Evolutionary conservation across 192 early-diverging fungal species (phyloP), one percentile per base, ranked within the genome.

Genomic region (Allomyces macrogynus): DNA sequence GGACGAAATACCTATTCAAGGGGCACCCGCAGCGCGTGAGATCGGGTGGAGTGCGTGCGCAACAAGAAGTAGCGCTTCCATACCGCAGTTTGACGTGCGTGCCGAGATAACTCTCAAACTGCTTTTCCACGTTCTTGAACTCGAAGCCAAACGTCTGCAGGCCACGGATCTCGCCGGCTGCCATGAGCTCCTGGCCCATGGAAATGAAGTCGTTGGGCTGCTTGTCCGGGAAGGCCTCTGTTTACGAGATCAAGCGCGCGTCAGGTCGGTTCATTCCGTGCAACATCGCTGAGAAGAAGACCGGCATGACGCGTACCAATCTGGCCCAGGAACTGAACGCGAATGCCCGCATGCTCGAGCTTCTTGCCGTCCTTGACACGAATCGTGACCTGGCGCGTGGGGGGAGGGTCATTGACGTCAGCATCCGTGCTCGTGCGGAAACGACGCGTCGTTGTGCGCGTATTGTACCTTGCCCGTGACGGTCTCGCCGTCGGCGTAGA

Each of bases 71-170:
- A 44, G 23, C 18, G 64, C 27, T 7, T 24, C 7, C 62, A 64
- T 71, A 85, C 77, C 90, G 80, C 69, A 99, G 80, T 75, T 96
- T 95, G 60, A 95, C 94, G 67, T 99, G 97, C 71, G 96, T 95
- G 32, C 96, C 96, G 73, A 87, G 87, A 70, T 97, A 99, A 71
- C 89, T 87, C 72, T 99, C 96, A 66, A 86, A 99, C 74, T 93
- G 95, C 76, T 99, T 99, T 73, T 97, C 95, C n/a, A 99, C 90
- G 69, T 93, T 93, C 70, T 96, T 96, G 71, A 99, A 99, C 73
- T 95, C 91, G 77, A 99, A 99, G 42, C 89, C 88, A 79, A 84
- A 97, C 66, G 77, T 82, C 10, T 86, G 78, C 43, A 78, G 86
- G 69, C 80, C 80, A 54, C 86, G 79, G 66, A 99, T 77, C 75